Evolutionary conservation across 2,329 filamentous ascomycete genomes (phyloP), one percentile per base, ranked within the genome.

Genomic region (Cladosporium sp.): DNA sequence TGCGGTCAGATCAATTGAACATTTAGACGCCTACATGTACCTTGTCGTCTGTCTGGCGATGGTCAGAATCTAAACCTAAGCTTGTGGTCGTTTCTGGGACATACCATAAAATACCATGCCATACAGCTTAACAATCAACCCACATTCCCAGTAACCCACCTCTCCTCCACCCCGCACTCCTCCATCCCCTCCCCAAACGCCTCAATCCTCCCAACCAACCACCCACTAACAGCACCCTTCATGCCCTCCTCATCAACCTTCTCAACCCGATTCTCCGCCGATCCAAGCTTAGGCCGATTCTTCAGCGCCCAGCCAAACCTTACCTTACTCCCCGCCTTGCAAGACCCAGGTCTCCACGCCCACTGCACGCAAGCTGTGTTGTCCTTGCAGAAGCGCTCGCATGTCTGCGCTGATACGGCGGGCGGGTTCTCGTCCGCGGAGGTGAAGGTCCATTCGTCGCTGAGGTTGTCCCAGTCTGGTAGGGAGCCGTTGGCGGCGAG

Each of bases 341-440:
- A 79, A 46, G 75, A 72, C 0, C 75, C 74, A 5, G 75, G 71
- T 5, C 71, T 70, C 18, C 73, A 75, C 8, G 72, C 74, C 75
- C 76, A 79, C 63, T 80, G 77, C 60, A 79, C 18, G 51, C 78
- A 80, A 16, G 78, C 73, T 4, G 71, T 68, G 0, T 71, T 67
- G 2, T 68, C 49, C 2, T 70, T 54, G 68, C 77, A 79, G 23
- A 73, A 67, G 2, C 67, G 63, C 46, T 72, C 68, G 67, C 77
- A 79, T 3, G 73, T 69, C 23, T 73, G 67, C 18, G 71, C 61
- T 14, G 63, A 66, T 14, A 69, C 67, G 5, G 67, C 65, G 3
- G 63, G 32, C 71, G 70, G 23, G 68, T 73, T 68, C 2, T 66
- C 63, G 8, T 61, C 26, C 28, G 66, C 46, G 36, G 58, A 53